Conservation (phyloP, 148 eudicot species). For the Rhododendron vialii region DNA sequence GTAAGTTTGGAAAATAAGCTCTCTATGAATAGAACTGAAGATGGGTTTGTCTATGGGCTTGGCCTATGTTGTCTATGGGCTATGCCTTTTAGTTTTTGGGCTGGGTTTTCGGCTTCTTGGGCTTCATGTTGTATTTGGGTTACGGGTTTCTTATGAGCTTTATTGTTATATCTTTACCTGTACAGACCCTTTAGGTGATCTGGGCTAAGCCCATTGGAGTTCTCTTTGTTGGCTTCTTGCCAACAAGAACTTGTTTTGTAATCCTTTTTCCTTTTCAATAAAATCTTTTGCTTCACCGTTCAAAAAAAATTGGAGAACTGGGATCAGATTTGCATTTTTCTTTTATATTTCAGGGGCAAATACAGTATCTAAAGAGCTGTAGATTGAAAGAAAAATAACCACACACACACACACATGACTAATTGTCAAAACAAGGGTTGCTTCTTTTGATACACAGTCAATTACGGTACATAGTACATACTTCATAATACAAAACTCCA, state of each 20-base stretch:
- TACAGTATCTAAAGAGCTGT: neutral
- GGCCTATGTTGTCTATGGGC: too few relatives aligned
- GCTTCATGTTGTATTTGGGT: too few relatives aligned
- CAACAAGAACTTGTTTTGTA: too few relatives aligned
- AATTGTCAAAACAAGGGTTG: neutral
- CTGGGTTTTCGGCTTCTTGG: too few relatives aligned
- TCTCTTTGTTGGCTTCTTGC: too few relatives aligned
- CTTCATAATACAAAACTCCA: neutral
- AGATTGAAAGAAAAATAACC: neutral
- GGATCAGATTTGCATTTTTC: neutral
- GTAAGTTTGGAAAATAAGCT: neutral
- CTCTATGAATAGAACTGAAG: neutral
- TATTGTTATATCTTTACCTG: too few relatives aligned
- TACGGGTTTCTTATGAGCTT: too few relatives aligned
- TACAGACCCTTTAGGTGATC: too few relatives aligned
- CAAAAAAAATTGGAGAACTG: neutral
- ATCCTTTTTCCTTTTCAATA: too few relatives aligned
- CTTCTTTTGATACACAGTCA: neutral
- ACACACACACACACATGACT: neutral
- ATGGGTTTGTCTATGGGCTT: neutral
- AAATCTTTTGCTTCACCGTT: too few relatives aligned
- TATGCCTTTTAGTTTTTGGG: too few relatives aligned
- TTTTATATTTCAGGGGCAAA: neutral
- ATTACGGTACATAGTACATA: neutral
- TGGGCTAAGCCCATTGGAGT: too few relatives aligned